phyloP scores from a whole-genome alignment of 2,329 filamentous ascomycete genomes.

The Penicillium decumbens region DNA sequence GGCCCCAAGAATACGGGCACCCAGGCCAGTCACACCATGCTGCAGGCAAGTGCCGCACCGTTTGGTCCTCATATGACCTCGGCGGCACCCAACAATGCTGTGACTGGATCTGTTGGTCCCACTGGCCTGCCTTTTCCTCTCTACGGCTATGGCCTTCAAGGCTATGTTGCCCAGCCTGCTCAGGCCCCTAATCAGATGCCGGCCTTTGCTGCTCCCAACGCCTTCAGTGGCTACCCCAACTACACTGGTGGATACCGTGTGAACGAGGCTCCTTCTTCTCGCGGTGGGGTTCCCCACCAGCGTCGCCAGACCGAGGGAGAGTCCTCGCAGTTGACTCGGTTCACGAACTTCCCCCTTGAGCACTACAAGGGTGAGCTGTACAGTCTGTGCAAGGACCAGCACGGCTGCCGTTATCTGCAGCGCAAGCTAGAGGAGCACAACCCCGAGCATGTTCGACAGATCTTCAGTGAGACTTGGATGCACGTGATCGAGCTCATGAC shows the following conservation, averaged over 20 bases:
- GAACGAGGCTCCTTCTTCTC: conserved; percentile 71
- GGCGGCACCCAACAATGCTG: conserved; percentile 29
- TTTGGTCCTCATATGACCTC: conserved; percentile 63
- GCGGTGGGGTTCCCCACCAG: conserved; percentile 62
- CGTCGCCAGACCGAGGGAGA: conserved; percentile 51
- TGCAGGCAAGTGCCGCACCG: conserved; percentile 74
- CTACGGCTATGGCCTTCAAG: conserved; percentile 50
- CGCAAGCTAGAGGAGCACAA: conserved; percentile 92
- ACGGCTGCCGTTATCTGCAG: conserved; percentile 93
- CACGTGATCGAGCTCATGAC: conserved; percentile 98
- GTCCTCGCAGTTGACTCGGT: conserved; percentile 64
- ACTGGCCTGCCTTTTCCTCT: conserved; percentile 38
- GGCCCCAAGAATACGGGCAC: conserved; percentile 49
- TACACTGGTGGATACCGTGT: conserved; percentile 52
- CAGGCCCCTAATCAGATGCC: conserved; percentile 36
- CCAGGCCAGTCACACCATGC: conserved; percentile 62
- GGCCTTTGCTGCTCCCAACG: conserved; percentile 52
- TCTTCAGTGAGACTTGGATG: conserved; percentile 87
- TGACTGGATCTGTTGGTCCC: conserved; percentile 25
- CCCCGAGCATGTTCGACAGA: conserved; percentile 78
- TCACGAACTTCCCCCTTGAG: conserved; percentile 76
- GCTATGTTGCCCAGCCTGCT: conserved; percentile 51
- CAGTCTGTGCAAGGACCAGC: conserved; percentile 91
- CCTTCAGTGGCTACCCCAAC: conserved; percentile 50
- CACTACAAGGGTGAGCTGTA: conserved; percentile 79